Evolutionary conservation across 2,329 filamentous ascomycete genomes (phyloP).

Genomic region (Fusarium piperis): DNA sequence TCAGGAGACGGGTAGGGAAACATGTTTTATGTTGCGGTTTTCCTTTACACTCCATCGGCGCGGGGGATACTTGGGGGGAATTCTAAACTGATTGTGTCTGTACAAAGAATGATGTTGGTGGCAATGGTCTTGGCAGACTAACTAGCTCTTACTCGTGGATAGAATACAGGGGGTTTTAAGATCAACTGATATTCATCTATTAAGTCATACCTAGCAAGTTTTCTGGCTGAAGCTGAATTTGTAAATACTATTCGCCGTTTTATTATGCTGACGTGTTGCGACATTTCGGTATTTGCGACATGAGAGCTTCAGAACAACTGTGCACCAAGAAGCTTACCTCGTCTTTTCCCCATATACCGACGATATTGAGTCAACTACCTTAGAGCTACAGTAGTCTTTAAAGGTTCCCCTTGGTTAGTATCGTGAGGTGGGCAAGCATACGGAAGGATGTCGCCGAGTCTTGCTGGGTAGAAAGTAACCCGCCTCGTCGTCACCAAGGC

Average conservation of each 20-base stretch:
- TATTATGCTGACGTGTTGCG: not conserved
- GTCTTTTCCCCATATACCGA: not conserved
- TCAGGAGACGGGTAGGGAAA: not conserved
- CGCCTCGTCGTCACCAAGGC: not conserved
- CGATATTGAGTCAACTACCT: accelerated
- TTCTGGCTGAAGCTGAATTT: not conserved
- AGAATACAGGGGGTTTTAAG: not conserved
- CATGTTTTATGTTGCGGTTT: not conserved
- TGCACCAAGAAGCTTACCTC: not conserved
- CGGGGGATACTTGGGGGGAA: not conserved
- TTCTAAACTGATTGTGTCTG: not conserved
- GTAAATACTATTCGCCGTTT: not conserved
- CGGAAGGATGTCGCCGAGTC: not conserved
- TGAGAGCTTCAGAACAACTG: not conserved
- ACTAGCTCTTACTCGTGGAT: not conserved
- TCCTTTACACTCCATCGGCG: not conserved
- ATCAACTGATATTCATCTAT: slow-evolving; percentile 1
- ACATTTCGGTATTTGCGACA: not conserved
- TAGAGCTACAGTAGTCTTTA: not conserved
- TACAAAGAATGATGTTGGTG: not conserved
- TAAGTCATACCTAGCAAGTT: not conserved
- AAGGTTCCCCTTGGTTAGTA: not conserved
- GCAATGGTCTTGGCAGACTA: not conserved
- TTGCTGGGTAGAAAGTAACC: not conserved
- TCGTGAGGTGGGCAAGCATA: not conserved